These are phyloP conservation scores for Candida chauliodis DNA, from an alignment of 805 yeast species.

Conservation along the genomic window DNA sequence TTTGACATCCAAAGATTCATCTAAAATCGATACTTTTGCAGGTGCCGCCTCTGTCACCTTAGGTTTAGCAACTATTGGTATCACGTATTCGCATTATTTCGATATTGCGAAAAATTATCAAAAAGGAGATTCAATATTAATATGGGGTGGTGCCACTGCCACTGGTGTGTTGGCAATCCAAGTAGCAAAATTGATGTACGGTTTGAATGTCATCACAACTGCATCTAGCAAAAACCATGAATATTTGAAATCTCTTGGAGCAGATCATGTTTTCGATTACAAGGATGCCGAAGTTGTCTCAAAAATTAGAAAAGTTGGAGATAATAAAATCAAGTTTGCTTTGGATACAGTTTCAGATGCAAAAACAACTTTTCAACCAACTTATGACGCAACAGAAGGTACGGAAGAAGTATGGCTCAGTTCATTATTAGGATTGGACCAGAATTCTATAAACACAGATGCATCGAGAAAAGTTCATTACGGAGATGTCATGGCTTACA, in stretches of 20 bases:
- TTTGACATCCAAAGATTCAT: slow-evolving; percentile 27
- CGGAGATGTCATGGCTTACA: slow-evolving; percentile 15
- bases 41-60: slow-evolving; percentile 54
- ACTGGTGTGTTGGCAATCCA: slow-evolving; percentile 32
- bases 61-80: slow-evolving; percentile 48
- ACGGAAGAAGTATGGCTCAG: slow-evolving; percentile 17
- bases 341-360: slow-evolving; percentile 22
- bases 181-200: slow-evolving; percentile 27
- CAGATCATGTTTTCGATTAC: slow-evolving; percentile 28
- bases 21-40: slow-evolving; percentile 42
- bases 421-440: slow-evolving; percentile 17
- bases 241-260: slow-evolving; percentile 24
- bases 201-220: slow-evolving; percentile 28
- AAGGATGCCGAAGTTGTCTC: slow-evolving; percentile 19
- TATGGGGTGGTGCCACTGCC: slow-evolving; percentile 39
- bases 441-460: slow-evolving; percentile 9
- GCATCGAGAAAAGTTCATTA: slow-evolving; percentile 12
- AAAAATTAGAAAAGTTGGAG: slow-evolving; percentile 17
- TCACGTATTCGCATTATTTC: slow-evolving; percentile 34
- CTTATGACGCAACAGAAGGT: slow-evolving; percentile 27
- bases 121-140: slow-evolving; percentile 17
- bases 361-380: slow-evolving; percentile 20
- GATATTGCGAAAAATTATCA: slow-evolving; percentile 19
- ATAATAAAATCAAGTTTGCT: slow-evolving; percentile 23
- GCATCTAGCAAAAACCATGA: slow-evolving; percentile 23